phyloP scores from a whole-genome alignment of 768 basidiomycete species.

The Boletus coccyginus region DNA sequence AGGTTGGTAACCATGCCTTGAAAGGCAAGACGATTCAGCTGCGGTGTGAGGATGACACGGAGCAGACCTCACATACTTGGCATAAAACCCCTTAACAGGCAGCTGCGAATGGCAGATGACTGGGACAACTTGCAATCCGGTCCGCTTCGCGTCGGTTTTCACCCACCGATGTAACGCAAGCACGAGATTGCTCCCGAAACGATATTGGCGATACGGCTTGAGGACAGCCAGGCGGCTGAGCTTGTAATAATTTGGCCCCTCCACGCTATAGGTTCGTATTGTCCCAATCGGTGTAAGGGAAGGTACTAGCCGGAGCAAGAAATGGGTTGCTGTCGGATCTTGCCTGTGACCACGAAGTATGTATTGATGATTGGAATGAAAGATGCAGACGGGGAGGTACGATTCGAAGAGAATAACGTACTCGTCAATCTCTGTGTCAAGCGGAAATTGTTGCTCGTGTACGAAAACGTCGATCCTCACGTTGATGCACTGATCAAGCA shows the following conservation, averaged over 20 bases:
- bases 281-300: constrained; percentile 68
- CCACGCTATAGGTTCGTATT: constrained; percentile 48
- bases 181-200: constrained; percentile 68
- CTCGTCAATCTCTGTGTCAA: constrained; percentile 77
- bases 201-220: constrained; percentile 58
- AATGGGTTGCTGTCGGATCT: constrained; percentile 65
- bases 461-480: constrained; percentile 51
- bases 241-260: constrained; percentile 55
- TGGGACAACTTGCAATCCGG: constrained; percentile 32
- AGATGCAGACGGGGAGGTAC: constrained; percentile 9
- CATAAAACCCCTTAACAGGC: constrained; percentile 66
- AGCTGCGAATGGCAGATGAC: constrained; percentile 72
- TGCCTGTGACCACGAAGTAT: constrained; percentile 36
- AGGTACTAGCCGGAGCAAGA: constrained; percentile 65
- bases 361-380: constrained; percentile 8
- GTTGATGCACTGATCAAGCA: constrained; percentile 65
- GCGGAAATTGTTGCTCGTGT: constrained; percentile 59
- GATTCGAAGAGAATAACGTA: constrained; percentile 33
- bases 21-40: constrained; percentile 15
- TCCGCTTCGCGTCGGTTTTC: constrained; percentile 34
- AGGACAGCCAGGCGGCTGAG: constrained; percentile 70
- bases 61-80: constrained; percentile 47
- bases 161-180: constrained; percentile 60
- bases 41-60: constrained; percentile 10
- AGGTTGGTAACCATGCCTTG: constrained; percentile 65